phyloP scores from a whole-genome alignment of 495 filamentous ascomycete genomes.

The Penicillium silybi region DNA sequence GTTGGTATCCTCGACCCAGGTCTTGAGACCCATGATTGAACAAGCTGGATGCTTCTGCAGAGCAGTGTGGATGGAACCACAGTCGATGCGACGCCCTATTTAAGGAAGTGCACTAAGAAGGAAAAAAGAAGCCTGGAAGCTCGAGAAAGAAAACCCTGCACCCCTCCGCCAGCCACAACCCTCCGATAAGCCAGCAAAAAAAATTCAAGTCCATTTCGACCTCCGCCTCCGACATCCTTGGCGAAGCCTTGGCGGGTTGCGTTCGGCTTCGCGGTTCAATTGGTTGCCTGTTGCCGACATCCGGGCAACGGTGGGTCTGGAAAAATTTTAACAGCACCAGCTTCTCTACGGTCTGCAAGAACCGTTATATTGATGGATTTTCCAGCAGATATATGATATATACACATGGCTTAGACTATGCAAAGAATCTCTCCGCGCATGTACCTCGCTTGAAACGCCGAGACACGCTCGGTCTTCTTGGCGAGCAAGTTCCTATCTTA shows the following conservation, averaged over 20 bases:
- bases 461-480: conserved; percentile 3
- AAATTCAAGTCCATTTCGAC: conserved; percentile 8
- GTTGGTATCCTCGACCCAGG: conserved; percentile 52
- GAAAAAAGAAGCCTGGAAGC: neutral
- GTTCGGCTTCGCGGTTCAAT: neutral
- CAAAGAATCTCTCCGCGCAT: neutral
- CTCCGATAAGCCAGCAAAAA: conserved; percentile 20
- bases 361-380: neutral
- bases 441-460: conserved; percentile 8
- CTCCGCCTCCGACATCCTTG: conserved; percentile 18
- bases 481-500: conserved; percentile 10
- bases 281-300: conserved; percentile 18
- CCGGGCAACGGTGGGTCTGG: conserved; percentile 20
- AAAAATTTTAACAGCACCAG: conserved; percentile 5
- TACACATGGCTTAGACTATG: too few relatives aligned
- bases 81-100: conserved; percentile 7
- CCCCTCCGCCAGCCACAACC: conserved; percentile 19
- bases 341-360: neutral
- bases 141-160: conserved; percentile 6
- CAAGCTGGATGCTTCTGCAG: neutral
- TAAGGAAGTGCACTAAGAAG: conserved; percentile 5
- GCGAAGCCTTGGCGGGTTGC: conserved; percentile 18
- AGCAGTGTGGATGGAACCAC: neutral
- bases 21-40: conserved; percentile 31
- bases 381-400: too few relatives aligned